Base-by-base conservation (phyloP, 495 filamentous ascomycete species). In the Penicillium herquei region DNA sequence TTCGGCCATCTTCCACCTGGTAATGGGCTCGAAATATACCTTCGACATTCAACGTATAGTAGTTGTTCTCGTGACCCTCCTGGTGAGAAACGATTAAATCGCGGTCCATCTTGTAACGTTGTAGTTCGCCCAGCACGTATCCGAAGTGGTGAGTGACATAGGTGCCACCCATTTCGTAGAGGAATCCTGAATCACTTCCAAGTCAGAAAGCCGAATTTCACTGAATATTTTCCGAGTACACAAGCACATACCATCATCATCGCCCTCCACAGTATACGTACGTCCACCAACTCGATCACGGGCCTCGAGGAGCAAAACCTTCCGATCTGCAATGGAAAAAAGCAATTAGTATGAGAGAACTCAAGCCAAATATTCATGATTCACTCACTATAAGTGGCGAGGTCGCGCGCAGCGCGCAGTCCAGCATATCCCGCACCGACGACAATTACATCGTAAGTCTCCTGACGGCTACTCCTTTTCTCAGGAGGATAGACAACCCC, bases 241-340 rank as follows among this genome's bases (percentile, higher is more conserved):
- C 21, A 26, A 4, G 4, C 21, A 26, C 21, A 44, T 44, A 44
- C 17, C 41, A 44, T n/a, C 54, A 8, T 63, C 66, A 10, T 56
- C 41, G 2, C 57, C 53, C 3, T 63, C 55, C 1, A 63, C 57
- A 5, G 62, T 58, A 54, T 61, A 74, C 0, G 69, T 68, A 3
- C 68, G 63, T 0, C 71, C 68, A 14, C 70, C 70, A 17, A 75
- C 63, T 2, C 70, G 59, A 30, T 74, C 69, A 11, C 69, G 56
- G 1, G 68, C 71, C 61, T 74, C 69, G 4, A 74, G 39, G n/a
- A 74, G 51, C 0, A 72, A 59, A 0, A 65, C 56, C 5, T 51
- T 51, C 6, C 30, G 26, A 2, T 33, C 47, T 54, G 60, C 54
- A 34, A 44, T 51, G 39, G 2, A 40, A 9, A n/a, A 37, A 6